Evolutionary conservation across 108 stramenopile genomes (phyloP).

Genomic region (Cyclotella baltica): DNA sequence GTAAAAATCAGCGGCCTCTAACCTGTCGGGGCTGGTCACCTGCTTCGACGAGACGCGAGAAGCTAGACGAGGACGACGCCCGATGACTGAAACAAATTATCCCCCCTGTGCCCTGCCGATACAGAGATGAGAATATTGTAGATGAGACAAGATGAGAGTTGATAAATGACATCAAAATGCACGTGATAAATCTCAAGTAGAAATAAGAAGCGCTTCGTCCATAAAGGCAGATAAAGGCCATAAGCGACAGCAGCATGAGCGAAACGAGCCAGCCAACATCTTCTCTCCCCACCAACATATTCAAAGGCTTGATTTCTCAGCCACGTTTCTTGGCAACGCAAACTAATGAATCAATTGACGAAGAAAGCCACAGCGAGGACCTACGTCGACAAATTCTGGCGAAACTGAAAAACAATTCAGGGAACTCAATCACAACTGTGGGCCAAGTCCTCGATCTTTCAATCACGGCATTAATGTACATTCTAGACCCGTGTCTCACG

Average conservation of each 20-base stretch:
- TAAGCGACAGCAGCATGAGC: background rate
- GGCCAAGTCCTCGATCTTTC: conserved; percentile 63
- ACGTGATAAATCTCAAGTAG: too few species aligned
- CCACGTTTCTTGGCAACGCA: conserved; percentile 5
- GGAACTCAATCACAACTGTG: conserved; percentile 56
- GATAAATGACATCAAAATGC: too few species aligned
- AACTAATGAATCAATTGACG: background rate
- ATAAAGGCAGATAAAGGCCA: background rate
- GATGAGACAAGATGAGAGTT: too few species aligned
- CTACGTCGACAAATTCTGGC: conserved; percentile 43
- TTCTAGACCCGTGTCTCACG: conserved; percentile 81
- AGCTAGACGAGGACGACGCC: too few species aligned
- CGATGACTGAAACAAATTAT: too few species aligned
- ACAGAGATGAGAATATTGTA: too few species aligned
- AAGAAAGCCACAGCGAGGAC: conserved; percentile 3
- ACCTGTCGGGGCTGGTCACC: too few species aligned
- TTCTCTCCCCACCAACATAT: conserved; percentile 68
- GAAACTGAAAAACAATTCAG: conserved; percentile 29
- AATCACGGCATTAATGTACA: conserved; percentile 49
- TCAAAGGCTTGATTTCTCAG: conserved; percentile 55
- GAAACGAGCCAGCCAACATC: conserved; percentile 58
- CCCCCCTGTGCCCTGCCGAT: too few species aligned
- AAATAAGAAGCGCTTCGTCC: too few species aligned
- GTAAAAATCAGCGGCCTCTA: too few species aligned
- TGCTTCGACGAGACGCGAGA: too few species aligned